A percentile compares a stretch with the other conserved stretches of the same genome.
phyloP scores from a whole-genome alignment of 108 stramenopile genomes.

The Nitzschia sp. region DNA sequence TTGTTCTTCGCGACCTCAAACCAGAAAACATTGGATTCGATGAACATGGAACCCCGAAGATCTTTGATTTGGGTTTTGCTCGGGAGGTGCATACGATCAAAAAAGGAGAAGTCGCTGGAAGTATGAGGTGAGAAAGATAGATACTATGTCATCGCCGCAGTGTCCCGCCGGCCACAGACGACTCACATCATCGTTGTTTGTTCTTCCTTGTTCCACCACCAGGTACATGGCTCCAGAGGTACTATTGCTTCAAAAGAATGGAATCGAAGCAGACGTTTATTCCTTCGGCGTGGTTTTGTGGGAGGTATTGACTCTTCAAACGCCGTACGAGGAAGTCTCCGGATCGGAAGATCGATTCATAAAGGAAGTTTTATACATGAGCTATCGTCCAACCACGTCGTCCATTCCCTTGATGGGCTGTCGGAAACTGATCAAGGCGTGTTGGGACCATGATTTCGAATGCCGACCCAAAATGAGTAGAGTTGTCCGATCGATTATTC shows the following conservation, averaged over 20 bases:
- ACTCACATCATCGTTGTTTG: neutral
- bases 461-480: neutral
- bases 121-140: neutral
- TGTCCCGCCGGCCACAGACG: slow-evolving; percentile 16
- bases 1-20: slow-evolving; percentile 26
- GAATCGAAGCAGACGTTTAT: neutral
- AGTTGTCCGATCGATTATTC: no score
- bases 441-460: neutral
- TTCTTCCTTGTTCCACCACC: slow-evolving; percentile 13
- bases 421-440: neutral
- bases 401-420: neutral
- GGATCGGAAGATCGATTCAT: neutral
- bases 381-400: neutral
- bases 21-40: slow-evolving; percentile 19
- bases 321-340: neutral
- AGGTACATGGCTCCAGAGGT: neutral
- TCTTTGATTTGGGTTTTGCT: slow-evolving; percentile 31
- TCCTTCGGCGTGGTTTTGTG: neutral
- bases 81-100: neutral
- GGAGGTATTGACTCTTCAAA: neutral
- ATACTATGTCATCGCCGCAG: neutral
- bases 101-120: neutral
- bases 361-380: neutral
- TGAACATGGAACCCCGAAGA: neutral
- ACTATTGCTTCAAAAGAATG: slow-evolving; percentile 54